Percentiles rank a stretch among this genome's conserved stretches.
phyloP scores from a whole-genome alignment of 2,329 filamentous ascomycete genomes.

The Apiospora arundinis region DNA sequence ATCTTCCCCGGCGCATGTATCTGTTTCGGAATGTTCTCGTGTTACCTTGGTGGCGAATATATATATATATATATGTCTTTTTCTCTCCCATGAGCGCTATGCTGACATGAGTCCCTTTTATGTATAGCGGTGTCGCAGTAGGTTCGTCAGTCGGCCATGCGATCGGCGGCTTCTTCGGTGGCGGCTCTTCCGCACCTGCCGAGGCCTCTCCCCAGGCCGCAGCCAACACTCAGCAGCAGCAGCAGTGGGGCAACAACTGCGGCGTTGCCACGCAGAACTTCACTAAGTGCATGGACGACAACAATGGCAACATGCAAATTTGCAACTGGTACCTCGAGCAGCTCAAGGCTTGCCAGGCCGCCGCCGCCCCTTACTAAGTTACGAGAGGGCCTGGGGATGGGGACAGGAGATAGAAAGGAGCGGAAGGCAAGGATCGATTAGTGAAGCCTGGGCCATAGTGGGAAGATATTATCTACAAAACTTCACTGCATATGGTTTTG shows the following conservation, averaged over 20 bases:
- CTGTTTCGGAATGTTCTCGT: background rate
- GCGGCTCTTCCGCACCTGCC: slow-evolving; percentile 67
- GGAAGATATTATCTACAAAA: background rate
- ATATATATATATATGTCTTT: too few species aligned
- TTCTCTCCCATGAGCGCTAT: background rate
- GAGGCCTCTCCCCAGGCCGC: slow-evolving; percentile 55
- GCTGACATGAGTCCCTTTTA: background rate
- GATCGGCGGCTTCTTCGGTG: slow-evolving; percentile 86
- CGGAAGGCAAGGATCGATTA: slow-evolving; percentile 5
- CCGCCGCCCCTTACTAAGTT: slow-evolving; percentile 72
- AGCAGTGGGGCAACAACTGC: slow-evolving; percentile 72
- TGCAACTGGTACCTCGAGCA: slow-evolving; percentile 99
- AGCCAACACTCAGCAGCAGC: slow-evolving; percentile 55
- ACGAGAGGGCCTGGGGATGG: background rate
- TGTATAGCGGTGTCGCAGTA: slow-evolving; percentile 86
- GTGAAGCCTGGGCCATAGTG: background rate
- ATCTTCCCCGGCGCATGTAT: background rate
- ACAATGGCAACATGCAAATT: slow-evolving; percentile 91
- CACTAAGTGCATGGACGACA: slow-evolving; percentile 95
- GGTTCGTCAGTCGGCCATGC: slow-evolving; percentile 96
- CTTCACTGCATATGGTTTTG: background rate
- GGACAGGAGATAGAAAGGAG: slow-evolving; percentile 21
- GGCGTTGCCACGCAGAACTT: slow-evolving; percentile 82
- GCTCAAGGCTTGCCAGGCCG: slow-evolving; percentile 86
- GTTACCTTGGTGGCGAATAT: background rate